Evolutionary conservation across 2,329 filamentous ascomycete genomes (phyloP), one percentile per base, ranked within the genome.

Genomic region (Drechslerella dactyloides): DNA sequence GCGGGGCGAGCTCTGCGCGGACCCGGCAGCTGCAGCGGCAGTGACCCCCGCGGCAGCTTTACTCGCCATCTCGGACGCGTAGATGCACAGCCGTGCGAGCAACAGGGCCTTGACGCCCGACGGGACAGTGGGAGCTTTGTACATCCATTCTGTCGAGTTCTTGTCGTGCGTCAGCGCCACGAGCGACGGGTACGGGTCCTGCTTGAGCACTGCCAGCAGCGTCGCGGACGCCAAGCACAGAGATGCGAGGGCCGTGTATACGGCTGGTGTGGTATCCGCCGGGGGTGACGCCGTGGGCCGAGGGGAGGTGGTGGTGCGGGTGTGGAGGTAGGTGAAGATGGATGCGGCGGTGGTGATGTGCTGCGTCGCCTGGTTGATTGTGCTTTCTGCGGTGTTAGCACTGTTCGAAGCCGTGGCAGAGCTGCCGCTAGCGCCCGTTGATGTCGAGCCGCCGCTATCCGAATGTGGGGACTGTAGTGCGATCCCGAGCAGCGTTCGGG

Each of bases 141-240:
- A 96, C 92, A 97, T 97, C 93, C 93, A 99, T 75, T 97, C 93
- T 73, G 86, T 91, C 79, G 93, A 91, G 75, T 89, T 87, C 59
- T 88, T 86, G 78, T 96, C 96, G 53, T 93, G 85, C 64, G 89
- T 86, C 76, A 96, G 90, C 0, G 91, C 87, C 1, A 96, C 89
- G 5, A 88, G 85, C 1, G 89, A 87, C 0, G 93, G 89, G 77
- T 97, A 97, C 0, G 93, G 92, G 77, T 99, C 94, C 78, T 97
- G 93, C 76, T 97, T 97, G 55, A 96, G 80, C 0, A 97, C 91
- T 0, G 91, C 91, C 0, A 97, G 85, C 0, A 97, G 84, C 1
- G 69, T 73, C 2, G 69, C 69, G 10, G 62, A 73, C 19, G 69
- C 69, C 13, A 73, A 4, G 8, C 56, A 66, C 37, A 73, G 51